Conservation (phyloP, 306 rosid species). For the Bauhinia variegata region DNA sequence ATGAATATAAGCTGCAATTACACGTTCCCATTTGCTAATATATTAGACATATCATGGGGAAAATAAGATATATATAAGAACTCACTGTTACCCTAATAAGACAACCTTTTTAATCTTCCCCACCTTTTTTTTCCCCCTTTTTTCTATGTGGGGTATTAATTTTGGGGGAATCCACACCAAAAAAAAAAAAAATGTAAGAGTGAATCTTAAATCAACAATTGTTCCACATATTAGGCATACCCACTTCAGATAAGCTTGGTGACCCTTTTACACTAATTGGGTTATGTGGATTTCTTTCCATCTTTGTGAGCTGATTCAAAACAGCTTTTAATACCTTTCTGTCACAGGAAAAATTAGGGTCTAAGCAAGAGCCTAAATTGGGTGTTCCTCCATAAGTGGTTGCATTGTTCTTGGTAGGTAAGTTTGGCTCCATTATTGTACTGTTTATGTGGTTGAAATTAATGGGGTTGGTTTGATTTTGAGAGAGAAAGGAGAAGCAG, state of each 20-base stretch:
- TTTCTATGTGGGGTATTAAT: not conserved
- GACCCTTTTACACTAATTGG: constrained; percentile 44
- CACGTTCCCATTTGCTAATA: constrained; percentile 54
- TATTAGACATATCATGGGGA: constrained; percentile 38
- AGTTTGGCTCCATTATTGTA: constrained; percentile 46
- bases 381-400: constrained; percentile 39
- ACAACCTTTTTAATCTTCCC: too few species aligned
- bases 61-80: not conserved
- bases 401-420: constrained; percentile 26
- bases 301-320: constrained; percentile 57
- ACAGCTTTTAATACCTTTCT: constrained; percentile 58
- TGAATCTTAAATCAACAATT: constrained; percentile 55
- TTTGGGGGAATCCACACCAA: too few species aligned
- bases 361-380: constrained; percentile 47
- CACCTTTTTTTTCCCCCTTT: not conserved
- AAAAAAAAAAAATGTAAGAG: too few species aligned
- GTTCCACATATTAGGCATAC: constrained; percentile 67
- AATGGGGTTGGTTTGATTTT: constrained; percentile 56
- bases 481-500: constrained; percentile 95
- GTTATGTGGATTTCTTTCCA: constrained; percentile 51
- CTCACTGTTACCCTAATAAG: too few species aligned
- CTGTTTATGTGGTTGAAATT: constrained; percentile 45
- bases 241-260: constrained; percentile 67
- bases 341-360: constrained; percentile 59
- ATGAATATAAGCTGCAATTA: too few species aligned